Percentiles rank a stretch among this genome's conserved stretches.
phyloP scores from a whole-genome alignment of 306 rosid species.

The Sechiopsis laciniata region DNA sequence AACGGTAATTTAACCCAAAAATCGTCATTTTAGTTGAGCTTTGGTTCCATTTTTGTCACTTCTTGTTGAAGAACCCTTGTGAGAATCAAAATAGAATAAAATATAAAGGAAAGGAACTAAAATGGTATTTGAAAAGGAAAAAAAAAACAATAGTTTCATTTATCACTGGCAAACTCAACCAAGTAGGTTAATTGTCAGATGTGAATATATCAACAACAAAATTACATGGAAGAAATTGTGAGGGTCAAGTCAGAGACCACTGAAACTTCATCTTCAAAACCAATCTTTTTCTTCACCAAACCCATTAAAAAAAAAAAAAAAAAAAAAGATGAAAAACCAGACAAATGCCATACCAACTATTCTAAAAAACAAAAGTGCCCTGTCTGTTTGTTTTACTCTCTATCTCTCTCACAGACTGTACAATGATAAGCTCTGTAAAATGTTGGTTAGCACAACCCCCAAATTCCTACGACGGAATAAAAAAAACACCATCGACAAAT shows the following conservation, averaged over 20 bases:
- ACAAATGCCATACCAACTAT: conserved; percentile 13
- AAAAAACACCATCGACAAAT: conserved; percentile 7
- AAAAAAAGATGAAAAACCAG: neutral
- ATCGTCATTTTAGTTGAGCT: too few relatives aligned
- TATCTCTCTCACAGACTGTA: conserved; percentile 16
- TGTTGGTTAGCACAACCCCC: conserved; percentile 18
- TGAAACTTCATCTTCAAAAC: conserved; percentile 10
- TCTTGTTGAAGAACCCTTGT: too few relatives aligned
- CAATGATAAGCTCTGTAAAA: conserved; percentile 16
- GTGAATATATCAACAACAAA: neutral
- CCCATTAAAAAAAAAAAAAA: neutral
- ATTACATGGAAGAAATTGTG: neutral
- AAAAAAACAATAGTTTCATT: neutral
- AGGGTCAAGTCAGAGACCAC: neutral
- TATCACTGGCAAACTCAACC: neutral
- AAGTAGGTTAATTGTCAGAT: neutral
- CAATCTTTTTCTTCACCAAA: neutral
- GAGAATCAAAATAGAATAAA: too few relatives aligned
- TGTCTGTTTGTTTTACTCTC: conserved; percentile 13
- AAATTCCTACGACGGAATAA: conserved; percentile 18
- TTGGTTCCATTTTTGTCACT: too few relatives aligned
- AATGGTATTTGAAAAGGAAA: neutral
- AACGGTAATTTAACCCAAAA: too few relatives aligned
- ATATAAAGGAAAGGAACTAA: too few relatives aligned
- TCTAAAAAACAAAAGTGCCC: neutral